phyloP scores from a whole-genome alignment of 345 rosid genomes.

The Mangifera indica region DNA sequence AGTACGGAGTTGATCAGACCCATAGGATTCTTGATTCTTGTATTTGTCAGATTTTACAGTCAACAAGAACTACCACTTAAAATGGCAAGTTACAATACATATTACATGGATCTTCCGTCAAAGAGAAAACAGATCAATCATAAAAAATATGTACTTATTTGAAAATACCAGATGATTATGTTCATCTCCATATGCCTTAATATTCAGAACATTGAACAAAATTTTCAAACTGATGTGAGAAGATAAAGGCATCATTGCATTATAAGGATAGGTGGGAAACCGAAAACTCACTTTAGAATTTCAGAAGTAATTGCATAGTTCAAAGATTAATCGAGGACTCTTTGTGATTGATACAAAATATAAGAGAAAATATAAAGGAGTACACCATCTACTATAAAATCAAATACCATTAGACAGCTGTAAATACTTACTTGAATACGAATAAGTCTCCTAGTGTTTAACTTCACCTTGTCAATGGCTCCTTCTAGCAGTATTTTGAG shows the following conservation, averaged over 20 bases:
- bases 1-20: neutral
- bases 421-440: conserved; percentile 77
- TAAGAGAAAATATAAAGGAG: neutral
- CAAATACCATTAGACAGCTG: neutral
- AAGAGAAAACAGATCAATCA: neutral
- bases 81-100: neutral
- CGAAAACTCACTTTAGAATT: neutral
- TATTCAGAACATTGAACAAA: neutral
- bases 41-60: neutral
- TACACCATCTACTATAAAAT: neutral
- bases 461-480: conserved; percentile 71
- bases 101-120: neutral
- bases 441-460: conserved; percentile 80
- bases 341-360: neutral
- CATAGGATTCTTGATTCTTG: neutral
- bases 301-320: neutral
- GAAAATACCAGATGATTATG: neutral
- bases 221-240: neutral
- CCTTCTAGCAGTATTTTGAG: conserved; percentile 51
- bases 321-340: neutral
- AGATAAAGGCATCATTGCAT: neutral
- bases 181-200: neutral
- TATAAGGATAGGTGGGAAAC: neutral
- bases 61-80: neutral
- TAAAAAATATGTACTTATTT: neutral